A percentile compares a stretch with the other conserved stretches of the same genome.
These are phyloP conservation scores for Huntiella bhutanensis DNA, from an alignment of 2,329 filamentous ascomycete species.

Conservation along the genomic window DNA sequence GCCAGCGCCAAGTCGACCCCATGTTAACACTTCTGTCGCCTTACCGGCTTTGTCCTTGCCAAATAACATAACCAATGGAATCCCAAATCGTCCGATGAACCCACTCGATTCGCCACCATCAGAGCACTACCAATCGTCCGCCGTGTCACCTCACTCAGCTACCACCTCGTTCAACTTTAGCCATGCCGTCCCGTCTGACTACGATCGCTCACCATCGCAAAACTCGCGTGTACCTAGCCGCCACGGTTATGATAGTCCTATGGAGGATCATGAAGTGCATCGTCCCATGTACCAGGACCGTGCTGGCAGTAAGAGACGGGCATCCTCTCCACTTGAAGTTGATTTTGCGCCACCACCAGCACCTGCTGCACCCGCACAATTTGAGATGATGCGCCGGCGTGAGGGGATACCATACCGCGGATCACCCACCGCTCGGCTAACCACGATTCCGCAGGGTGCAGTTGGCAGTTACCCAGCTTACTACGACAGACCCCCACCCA, in stretches of 20 bases:
- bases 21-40: slow-evolving; percentile 20
- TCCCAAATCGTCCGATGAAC: slow-evolving; percentile 17
- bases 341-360: slow-evolving; percentile 24
- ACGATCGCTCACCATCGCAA: slow-evolving; percentile 28
- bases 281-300: slow-evolving; percentile 28
- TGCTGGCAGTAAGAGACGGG: slow-evolving; percentile 35
- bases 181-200: slow-evolving; percentile 26
- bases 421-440: slow-evolving; percentile 32
- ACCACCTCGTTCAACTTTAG: slow-evolving; percentile 24
- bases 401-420: slow-evolving; percentile 27
- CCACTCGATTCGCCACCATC: slow-evolving; percentile 23
- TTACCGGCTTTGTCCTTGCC: slow-evolving; percentile 25
- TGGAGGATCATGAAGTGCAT: slow-evolving; percentile 25
- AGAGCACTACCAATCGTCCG: slow-evolving; percentile 27
- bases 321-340: slow-evolving; percentile 33
- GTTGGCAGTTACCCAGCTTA: slow-evolving; percentile 26
- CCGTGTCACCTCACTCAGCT: slow-evolving; percentile 26
- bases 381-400: slow-evolving; percentile 29
- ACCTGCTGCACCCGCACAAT: slow-evolving; percentile 21
- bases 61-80: neutral
- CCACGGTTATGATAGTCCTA: slow-evolving; percentile 29
- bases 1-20: slow-evolving; percentile 19
- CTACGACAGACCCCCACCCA: slow-evolving; percentile 29
- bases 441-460: slow-evolving; percentile 25
- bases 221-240: slow-evolving; percentile 22